phyloP scores from a whole-genome alignment of 192 early-diverging fungal species.

The Entomortierella beljakovae region DNA sequence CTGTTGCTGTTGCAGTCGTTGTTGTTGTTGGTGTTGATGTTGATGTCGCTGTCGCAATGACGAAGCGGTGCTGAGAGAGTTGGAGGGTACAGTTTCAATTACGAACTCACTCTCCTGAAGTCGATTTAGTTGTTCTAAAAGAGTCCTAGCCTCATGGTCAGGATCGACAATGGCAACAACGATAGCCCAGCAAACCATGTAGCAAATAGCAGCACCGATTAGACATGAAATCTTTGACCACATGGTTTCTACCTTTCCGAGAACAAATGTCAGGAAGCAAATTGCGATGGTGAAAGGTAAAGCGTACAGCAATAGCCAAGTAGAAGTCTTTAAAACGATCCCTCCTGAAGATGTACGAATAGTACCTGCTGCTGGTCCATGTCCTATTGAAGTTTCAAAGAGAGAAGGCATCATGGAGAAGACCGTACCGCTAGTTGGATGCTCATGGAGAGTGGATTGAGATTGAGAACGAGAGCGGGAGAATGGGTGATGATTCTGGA shows the following conservation, averaged over 20 bases:
- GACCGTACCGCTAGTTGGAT: slow-evolving; percentile 47
- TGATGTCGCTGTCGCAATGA: neutral
- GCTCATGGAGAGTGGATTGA: slow-evolving; percentile 14
- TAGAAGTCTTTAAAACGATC: slow-evolving; percentile 30
- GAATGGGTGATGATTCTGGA: neutral
- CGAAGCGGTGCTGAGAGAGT: neutral
- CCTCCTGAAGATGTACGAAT: slow-evolving; percentile 24
- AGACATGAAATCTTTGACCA: slow-evolving; percentile 47
- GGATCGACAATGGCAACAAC: slow-evolving; percentile 37
- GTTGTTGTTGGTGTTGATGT: neutral
- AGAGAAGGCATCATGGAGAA: slow-evolving; percentile 50
- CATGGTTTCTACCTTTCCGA: slow-evolving; percentile 40
- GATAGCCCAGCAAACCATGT: slow-evolving; percentile 47
- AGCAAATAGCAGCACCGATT: slow-evolving; percentile 45
- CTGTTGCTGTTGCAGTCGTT: neutral
- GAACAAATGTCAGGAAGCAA: slow-evolving; percentile 35
- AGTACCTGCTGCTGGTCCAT: slow-evolving; percentile 28
- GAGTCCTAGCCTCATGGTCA: slow-evolving; percentile 27
- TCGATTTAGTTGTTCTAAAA: slow-evolving; percentile 14
- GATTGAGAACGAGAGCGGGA: neutral
- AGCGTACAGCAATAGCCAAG: slow-evolving; percentile 45
- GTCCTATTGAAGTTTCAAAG: slow-evolving; percentile 32
- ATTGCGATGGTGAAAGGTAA: slow-evolving; percentile 37
- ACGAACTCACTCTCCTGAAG: neutral
- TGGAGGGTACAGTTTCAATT: neutral